Conservation (phyloP, 352 stramenopile genomes). For the Nothophytophthora sp. region DNA sequence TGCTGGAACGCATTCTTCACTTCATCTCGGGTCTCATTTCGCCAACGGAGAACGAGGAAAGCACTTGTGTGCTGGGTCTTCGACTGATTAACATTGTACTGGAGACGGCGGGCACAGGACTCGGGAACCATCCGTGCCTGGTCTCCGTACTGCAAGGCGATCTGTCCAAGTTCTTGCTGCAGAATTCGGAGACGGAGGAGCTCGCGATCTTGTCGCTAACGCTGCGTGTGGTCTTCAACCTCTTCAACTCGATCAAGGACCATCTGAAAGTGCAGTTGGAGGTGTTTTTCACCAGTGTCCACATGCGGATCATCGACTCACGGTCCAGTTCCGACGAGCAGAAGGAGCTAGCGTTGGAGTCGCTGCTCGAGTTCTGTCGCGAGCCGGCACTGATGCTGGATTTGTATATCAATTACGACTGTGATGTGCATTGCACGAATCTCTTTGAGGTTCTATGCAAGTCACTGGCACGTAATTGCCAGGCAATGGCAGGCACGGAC, state of each 20-base stretch:
- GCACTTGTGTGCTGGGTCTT: constrained; percentile 90
- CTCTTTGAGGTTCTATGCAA: constrained; percentile 99
- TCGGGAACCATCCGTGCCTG: constrained; percentile 73
- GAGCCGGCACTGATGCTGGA: constrained; percentile 95
- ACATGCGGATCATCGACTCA: constrained; percentile 96
- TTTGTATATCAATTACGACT: constrained; percentile 99
- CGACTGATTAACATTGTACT: constrained; percentile 98
- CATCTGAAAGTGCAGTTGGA: constrained; percentile 98
- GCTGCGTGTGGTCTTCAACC: constrained; percentile 97
- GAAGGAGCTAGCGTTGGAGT: constrained; percentile 97
- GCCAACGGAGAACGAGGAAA: constrained; percentile 89
- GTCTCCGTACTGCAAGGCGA: constrained; percentile 91
- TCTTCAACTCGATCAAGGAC: constrained; percentile 94
- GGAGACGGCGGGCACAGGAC: constrained; percentile 90
- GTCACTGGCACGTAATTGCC: constrained; percentile 92
- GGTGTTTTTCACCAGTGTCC: constrained; percentile 99
- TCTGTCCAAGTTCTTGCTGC: constrained; percentile 96
- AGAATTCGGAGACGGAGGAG: constrained; percentile 98
- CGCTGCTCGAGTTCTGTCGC: constrained; percentile 95
- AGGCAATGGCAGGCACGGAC: constrained; percentile 69
- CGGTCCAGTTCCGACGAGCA: constrained; percentile 98
- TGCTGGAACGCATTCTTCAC: constrained; percentile 93
- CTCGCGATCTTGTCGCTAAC: constrained; percentile 96
- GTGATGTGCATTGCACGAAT: constrained; percentile 96
- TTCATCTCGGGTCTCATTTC: constrained; percentile 95